Percentiles rank a stretch among this genome's conserved stretches.
Conservation (phyloP, 1,284 basidiomycete genomes). For the Rhodotorula sp. region DNA sequence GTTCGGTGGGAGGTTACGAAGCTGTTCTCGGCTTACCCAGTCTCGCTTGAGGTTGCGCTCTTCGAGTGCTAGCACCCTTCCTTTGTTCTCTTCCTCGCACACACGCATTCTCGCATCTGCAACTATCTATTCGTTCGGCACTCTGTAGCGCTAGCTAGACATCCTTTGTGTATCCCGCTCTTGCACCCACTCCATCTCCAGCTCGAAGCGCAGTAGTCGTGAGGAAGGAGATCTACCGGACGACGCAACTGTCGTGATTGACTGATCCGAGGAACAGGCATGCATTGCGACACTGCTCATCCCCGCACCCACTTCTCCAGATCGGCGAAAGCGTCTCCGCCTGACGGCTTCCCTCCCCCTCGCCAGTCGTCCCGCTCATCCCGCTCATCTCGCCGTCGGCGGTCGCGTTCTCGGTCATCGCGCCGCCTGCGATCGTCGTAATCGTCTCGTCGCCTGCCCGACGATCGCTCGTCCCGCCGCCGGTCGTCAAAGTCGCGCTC, state of each 20-base stretch:
- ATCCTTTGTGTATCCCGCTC: no score
- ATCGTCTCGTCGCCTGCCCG: background rate
- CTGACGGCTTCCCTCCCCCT: background rate
- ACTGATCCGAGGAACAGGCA: background rate
- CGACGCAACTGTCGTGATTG: background rate
- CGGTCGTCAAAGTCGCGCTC: background rate
- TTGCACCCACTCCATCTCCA: background rate
- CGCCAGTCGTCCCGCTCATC: conserved; percentile 17
- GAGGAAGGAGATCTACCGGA: background rate
- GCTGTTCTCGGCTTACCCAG: conserved; percentile 21
- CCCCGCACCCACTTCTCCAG: conserved; percentile 27
- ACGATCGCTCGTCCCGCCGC: background rate
- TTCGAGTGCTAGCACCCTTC: conserved; percentile 16
- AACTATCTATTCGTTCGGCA: no score
- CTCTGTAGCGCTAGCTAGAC: no score
- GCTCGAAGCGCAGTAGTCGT: background rate
- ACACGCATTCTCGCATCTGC: background rate
- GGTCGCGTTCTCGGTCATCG: background rate
- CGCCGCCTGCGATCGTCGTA: background rate
- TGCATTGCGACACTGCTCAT: background rate
- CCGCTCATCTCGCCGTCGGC: conserved; percentile 4
- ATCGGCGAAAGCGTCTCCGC: conserved; percentile 27
- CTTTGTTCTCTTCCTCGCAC: background rate
- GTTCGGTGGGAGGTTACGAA: conserved; percentile 26
- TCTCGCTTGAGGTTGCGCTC: conserved; percentile 24